Conservation (phyloP, 352 stramenopile species). For the Blastocystis sp. region DNA sequence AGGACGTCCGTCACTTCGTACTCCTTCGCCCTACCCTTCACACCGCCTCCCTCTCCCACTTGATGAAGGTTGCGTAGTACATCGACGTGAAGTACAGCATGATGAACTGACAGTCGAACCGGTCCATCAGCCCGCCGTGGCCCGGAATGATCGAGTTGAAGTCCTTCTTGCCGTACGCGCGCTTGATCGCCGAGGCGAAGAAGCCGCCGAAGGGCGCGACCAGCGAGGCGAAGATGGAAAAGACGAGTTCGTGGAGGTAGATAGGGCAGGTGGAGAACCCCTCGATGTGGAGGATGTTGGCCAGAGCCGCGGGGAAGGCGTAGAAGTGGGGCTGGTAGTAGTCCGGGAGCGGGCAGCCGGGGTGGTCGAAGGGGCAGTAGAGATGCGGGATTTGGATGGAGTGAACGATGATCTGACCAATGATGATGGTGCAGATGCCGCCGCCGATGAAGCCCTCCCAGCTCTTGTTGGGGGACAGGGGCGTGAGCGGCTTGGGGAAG, state of each 20-base stretch:
- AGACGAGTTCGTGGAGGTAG: slow-evolving; percentile 90
- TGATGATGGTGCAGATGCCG: slow-evolving; percentile 89
- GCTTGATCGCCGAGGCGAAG: slow-evolving; percentile 96
- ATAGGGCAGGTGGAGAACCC: slow-evolving; percentile 75
- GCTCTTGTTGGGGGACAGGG: slow-evolving; percentile 96
- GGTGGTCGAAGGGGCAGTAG: slow-evolving; percentile 40
- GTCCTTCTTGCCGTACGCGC: slow-evolving; percentile 97
- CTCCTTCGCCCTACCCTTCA: neutral
- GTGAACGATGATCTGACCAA: slow-evolving; percentile 75
- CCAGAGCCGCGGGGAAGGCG: slow-evolving; percentile 58
- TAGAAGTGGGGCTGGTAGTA: slow-evolving; percentile 66
- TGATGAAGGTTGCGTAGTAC: slow-evolving; percentile 95
- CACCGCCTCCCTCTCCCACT: slow-evolving; percentile 24
- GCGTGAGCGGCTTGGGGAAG: slow-evolving; percentile 84
- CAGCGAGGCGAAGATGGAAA: slow-evolving; percentile 91
- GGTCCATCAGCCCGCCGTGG: slow-evolving; percentile 92
- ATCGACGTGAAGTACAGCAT: slow-evolving; percentile 89
- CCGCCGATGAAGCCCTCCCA: slow-evolving; percentile 97
- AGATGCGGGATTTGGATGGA: slow-evolving; percentile 57
- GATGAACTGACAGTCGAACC: slow-evolving; percentile 94
- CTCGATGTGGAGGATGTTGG: slow-evolving; percentile 72
- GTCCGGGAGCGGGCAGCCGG: slow-evolving; percentile 4
- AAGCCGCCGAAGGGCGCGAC: slow-evolving; percentile 98
- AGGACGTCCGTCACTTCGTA: slow-evolving; percentile 18
- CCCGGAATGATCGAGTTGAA: slow-evolving; percentile 96